phyloP scores from a whole-genome alignment of 163 green algal species.

The Prototheca wickerhamii region DNA sequence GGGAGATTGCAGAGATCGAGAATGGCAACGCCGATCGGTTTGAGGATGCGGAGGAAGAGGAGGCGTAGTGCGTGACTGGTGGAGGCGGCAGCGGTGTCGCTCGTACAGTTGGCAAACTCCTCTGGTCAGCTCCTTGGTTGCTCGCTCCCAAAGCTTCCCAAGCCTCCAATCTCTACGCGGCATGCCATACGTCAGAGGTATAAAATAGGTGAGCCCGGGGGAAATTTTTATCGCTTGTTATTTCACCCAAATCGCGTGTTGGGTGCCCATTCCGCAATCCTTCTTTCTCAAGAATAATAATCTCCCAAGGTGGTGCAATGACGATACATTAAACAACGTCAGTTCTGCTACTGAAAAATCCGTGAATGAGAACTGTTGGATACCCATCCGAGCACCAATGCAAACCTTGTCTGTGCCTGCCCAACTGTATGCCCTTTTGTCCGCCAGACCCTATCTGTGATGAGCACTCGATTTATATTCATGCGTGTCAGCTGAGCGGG shows the following conservation, averaged over 20 bases:
- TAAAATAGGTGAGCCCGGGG: background rate
- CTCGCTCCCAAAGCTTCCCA: no score
- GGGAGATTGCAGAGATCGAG: no score
- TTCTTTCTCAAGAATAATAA: background rate
- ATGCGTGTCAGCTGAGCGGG: slow-evolving; percentile 41
- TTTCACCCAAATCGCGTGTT: background rate
- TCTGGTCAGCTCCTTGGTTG: no score
- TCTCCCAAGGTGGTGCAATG: slow-evolving; percentile 12
- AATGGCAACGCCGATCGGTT: no score
- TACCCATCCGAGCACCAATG: slow-evolving; percentile 17
- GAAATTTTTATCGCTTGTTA: background rate
- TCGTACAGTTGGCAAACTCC: no score
- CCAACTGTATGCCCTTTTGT: background rate
- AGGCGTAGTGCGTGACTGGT: no score
- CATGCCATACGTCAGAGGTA: background rate
- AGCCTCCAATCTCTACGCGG: no score
- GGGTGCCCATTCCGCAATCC: background rate
- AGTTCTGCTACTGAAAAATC: slow-evolving; percentile 30
- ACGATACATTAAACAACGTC: slow-evolving; percentile 14
- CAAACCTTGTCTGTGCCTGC: background rate
- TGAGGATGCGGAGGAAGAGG: no score
- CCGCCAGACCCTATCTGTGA: slow-evolving; percentile 9
- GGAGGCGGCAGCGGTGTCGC: no score
- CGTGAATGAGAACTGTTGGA: slow-evolving; percentile 12
- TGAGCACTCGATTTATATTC: slow-evolving; percentile 34